These are phyloP conservation scores for Aciculosporium take DNA, from an alignment of 2,329 filamentous ascomycete genomes.

Conservation along the genomic window DNA sequence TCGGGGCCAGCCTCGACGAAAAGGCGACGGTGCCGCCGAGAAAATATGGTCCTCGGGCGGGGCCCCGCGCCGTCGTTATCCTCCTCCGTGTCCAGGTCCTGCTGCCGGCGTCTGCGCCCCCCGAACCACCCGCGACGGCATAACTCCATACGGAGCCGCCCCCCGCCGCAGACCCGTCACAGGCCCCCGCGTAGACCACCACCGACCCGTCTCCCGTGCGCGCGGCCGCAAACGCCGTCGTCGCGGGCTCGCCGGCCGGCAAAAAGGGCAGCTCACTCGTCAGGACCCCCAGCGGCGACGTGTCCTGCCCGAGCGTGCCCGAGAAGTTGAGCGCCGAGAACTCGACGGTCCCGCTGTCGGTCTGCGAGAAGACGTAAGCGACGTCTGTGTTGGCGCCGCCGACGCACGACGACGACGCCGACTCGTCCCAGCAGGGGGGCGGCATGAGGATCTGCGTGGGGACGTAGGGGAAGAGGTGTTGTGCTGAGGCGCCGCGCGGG, in stretches of 20 bases:
- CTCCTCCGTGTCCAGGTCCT: conserved; percentile 16
- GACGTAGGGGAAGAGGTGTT: conserved; percentile 54
- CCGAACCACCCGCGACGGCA: conserved; percentile 26
- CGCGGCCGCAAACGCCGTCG: conserved; percentile 50
- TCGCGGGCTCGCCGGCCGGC: conserved; percentile 25
- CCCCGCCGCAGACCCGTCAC: conserved; percentile 38
- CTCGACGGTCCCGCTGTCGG: conserved; percentile 27
- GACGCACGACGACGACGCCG: too few relatives aligned
- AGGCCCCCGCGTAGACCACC: conserved; percentile 61
- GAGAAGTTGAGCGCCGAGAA: conserved; percentile 56
- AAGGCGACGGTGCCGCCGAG: conserved; percentile 50
- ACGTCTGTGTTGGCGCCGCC: conserved; percentile 28
- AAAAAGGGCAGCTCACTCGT: conserved; percentile 50
- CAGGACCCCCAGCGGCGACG: conserved; percentile 31
- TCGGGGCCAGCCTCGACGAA: conserved; percentile 42
- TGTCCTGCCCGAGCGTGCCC: conserved; percentile 33
- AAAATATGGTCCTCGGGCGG: conserved; percentile 29
- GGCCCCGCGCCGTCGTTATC: conserved; percentile 12
- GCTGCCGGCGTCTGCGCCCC: neutral
- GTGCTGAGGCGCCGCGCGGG: conserved; percentile 14
- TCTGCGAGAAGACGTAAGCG: conserved; percentile 57
- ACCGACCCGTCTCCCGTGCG: conserved; percentile 56
- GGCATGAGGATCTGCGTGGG: conserved; percentile 58
- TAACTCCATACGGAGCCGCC: conserved; percentile 61
- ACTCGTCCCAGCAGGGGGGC: conserved; percentile 27